Evolutionary conservation across 129 eudicot species (phyloP).

Genomic region (Pittosporum tobira): DNA sequence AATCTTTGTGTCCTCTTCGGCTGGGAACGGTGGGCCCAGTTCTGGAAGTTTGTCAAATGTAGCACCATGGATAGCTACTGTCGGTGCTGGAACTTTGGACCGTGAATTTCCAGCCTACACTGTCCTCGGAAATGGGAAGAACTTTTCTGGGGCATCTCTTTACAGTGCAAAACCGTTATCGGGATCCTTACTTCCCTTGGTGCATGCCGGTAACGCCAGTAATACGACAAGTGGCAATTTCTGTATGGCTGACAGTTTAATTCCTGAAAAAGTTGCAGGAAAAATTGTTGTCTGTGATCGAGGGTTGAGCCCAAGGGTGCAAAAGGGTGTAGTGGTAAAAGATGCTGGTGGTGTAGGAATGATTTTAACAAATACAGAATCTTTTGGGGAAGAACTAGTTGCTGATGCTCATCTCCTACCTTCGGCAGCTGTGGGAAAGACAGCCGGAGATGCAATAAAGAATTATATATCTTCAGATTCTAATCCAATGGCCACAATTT

Average conservation of each 20-base stretch:
- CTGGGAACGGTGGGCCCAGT: slow-evolving; percentile 70
- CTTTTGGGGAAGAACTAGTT: slow-evolving; percentile 62
- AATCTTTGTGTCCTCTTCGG: slow-evolving; percentile 59
- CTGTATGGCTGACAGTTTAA: slow-evolving; percentile 45
- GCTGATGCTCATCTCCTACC: slow-evolving; percentile 77
- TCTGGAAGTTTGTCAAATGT: slow-evolving; percentile 45
- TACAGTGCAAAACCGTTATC: slow-evolving; percentile 53
- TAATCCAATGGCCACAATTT: slow-evolving; percentile 45
- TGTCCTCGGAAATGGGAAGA: slow-evolving; percentile 58
- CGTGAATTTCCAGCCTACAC: slow-evolving; percentile 62
- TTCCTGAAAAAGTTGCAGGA: slow-evolving; percentile 40
- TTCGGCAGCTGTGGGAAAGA: slow-evolving; percentile 46
- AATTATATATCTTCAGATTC: slow-evolving; percentile 33
- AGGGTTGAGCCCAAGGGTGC: slow-evolving; percentile 44
- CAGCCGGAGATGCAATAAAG: slow-evolving; percentile 47
- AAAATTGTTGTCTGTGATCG: slow-evolving; percentile 80
- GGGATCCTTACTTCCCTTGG: slow-evolving; percentile 28
- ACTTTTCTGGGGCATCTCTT: slow-evolving; percentile 43
- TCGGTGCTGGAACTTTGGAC: slow-evolving; percentile 75
- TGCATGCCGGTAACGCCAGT: slow-evolving; percentile 44
- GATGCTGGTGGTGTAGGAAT: slow-evolving; percentile 76
- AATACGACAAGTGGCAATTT: slow-evolving; percentile 29
- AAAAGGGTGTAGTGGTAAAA: slow-evolving; percentile 61
- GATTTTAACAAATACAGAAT: slow-evolving; percentile 56
- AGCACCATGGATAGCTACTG: slow-evolving; percentile 87